A percentile compares a stretch with the other conserved stretches of the same genome.
These are phyloP conservation scores for Sicyos edulis DNA, from an alignment of 306 rosid genomes.

Conservation along the genomic window DNA sequence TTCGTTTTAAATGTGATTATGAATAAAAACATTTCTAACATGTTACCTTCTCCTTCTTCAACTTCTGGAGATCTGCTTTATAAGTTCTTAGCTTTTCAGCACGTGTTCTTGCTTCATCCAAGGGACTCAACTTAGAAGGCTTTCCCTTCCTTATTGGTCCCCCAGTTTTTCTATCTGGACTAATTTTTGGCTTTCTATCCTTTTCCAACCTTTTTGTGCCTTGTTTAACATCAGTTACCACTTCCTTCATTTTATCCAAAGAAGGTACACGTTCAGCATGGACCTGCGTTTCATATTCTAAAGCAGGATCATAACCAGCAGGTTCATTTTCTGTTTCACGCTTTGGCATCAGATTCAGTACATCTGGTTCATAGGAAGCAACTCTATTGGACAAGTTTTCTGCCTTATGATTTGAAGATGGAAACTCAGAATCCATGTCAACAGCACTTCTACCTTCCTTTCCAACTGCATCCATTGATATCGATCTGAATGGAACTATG, in stretches of 20 bases:
- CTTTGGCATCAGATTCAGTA: slow-evolving; percentile 70
- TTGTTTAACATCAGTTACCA: slow-evolving; percentile 35
- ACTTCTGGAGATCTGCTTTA: slow-evolving; percentile 95
- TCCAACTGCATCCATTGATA: slow-evolving; percentile 43
- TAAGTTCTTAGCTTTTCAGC: slow-evolving; percentile 78
- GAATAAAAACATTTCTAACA: slow-evolving; percentile 17
- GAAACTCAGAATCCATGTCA: slow-evolving; percentile 70
- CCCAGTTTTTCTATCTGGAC: slow-evolving; percentile 47
- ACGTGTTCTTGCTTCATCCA: slow-evolving; percentile 93
- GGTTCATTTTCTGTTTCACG: slow-evolving; percentile 62
- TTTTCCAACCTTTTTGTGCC: slow-evolving; percentile 52
- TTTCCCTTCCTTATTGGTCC: slow-evolving; percentile 87
- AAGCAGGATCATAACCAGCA: slow-evolving; percentile 70
- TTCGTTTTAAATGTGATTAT: slow-evolving; percentile 17
- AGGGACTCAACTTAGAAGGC: slow-evolving; percentile 76
- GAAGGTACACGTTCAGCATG: slow-evolving; percentile 33
- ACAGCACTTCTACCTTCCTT: slow-evolving; percentile 60
- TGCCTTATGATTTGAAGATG: slow-evolving; percentile 36
- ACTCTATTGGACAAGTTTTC: slow-evolving; percentile 38
- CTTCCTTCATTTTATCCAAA: slow-evolving; percentile 44
- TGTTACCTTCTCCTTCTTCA: slow-evolving; percentile 91
- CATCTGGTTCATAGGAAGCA: slow-evolving; percentile 63
- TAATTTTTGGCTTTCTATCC: slow-evolving; percentile 56
- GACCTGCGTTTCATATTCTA: slow-evolving; percentile 79
- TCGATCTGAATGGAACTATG: slow-evolving; percentile 58